Conservation (phyloP, 2,329 filamentous ascomycete species). For the Aspergillus alliaceus region DNA sequence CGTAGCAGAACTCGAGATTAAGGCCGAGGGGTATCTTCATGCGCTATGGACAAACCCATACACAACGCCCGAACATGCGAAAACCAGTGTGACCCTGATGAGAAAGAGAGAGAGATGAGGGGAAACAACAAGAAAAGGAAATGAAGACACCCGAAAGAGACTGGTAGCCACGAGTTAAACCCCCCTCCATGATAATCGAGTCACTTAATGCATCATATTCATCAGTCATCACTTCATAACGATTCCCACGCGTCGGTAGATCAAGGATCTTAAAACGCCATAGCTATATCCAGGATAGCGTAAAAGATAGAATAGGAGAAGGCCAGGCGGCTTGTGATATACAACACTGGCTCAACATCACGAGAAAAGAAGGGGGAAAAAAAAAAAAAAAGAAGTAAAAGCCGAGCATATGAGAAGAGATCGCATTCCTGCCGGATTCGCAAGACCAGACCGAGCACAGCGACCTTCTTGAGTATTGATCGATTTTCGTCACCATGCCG, state of each 20-base stretch:
- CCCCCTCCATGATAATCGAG: slow-evolving; percentile 18
- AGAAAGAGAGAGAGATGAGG: background rate
- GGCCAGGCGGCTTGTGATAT: slow-evolving; percentile 16
- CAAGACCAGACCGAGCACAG: background rate
- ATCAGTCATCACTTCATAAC: slow-evolving; percentile 41
- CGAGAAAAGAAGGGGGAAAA: slow-evolving; percentile 10
- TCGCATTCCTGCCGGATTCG: background rate
- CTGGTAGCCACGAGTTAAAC: slow-evolving; percentile 19
- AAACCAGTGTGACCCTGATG: background rate
- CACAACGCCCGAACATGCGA: slow-evolving; percentile 31
- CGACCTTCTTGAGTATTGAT: background rate
- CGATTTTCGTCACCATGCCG: too few relatives aligned
- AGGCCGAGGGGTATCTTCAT: slow-evolving; percentile 37
- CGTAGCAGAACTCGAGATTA: slow-evolving; percentile 23
- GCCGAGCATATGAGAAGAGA: background rate
- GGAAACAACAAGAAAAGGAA: slow-evolving; percentile 6
- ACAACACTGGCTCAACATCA: slow-evolving; percentile 14
- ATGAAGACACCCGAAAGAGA: slow-evolving; percentile 14
- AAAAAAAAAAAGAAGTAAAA: slow-evolving; percentile 9
- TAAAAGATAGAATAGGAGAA: slow-evolving; percentile 9
- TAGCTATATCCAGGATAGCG: slow-evolving; percentile 14
- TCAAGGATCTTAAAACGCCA: slow-evolving; percentile 19
- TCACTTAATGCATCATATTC: slow-evolving; percentile 35
- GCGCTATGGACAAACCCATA: slow-evolving; percentile 31
- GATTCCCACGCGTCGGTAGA: slow-evolving; percentile 17